Percentiles rank a stretch among this genome's conserved stretches.
phyloP scores from a whole-genome alignment of 352 stramenopile genomes.

The Globisporangium spiculum region DNA sequence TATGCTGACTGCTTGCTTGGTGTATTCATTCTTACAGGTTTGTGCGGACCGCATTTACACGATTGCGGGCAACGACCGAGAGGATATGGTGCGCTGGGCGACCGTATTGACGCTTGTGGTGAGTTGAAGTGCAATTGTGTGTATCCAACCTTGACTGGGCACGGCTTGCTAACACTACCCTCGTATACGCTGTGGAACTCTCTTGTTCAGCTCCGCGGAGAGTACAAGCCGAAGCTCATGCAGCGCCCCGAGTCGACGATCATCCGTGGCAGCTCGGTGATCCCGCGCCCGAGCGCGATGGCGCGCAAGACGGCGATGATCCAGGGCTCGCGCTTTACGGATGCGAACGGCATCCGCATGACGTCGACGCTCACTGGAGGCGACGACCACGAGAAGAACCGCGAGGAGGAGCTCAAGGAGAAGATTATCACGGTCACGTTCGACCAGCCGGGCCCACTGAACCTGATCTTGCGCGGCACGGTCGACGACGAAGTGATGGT shows the following conservation, averaged over 20 bases:
- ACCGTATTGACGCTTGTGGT: constrained; percentile 85
- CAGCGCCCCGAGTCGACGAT: constrained; percentile 79
- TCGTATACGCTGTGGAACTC: not conserved
- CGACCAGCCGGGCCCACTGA: constrained; percentile 65
- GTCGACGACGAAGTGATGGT: constrained; percentile 90
- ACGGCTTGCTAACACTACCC: not conserved
- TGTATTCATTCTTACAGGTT: constrained; percentile 30
- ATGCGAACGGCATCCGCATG: constrained; percentile 78
- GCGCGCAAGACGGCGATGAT: constrained; percentile 70
- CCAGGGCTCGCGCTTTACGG: constrained; percentile 68
- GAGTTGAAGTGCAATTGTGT: constrained; percentile 11
- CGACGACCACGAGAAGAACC: constrained; percentile 46
- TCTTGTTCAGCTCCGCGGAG: constrained; percentile 55
- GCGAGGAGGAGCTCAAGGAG: constrained; percentile 79
- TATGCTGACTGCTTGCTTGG: not conserved
- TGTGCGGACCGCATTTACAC: constrained; percentile 89
- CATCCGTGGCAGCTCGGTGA: constrained; percentile 83
- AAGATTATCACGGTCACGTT: constrained; percentile 89
- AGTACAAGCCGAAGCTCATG: constrained; percentile 91
- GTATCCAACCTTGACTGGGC: not conserved
- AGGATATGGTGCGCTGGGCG: constrained; percentile 89
- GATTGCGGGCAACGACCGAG: constrained; percentile 76
- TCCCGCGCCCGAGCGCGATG: constrained; percentile 64
- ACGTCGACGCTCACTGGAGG: constrained; percentile 42
- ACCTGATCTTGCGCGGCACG: constrained; percentile 74